A percentile compares a stretch with the other conserved stretches of the same genome.
phyloP scores from a whole-genome alignment of 2,329 filamentous ascomycete genomes.

The Calonectria leucothoes region DNA sequence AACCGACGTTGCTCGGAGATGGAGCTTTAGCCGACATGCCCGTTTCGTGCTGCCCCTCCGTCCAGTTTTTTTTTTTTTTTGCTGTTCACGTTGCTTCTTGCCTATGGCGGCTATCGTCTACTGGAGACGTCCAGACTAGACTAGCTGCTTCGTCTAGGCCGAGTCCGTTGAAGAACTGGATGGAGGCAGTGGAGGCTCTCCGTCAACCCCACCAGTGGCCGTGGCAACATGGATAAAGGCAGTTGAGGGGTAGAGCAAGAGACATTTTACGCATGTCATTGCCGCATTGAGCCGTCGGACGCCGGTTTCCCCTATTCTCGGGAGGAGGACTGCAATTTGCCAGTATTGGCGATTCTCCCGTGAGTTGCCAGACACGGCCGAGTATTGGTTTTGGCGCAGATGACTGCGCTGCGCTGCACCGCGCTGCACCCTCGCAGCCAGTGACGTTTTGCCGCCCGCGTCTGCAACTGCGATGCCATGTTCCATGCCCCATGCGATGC shows the following conservation, averaged over 20 bases:
- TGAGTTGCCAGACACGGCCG: not conserved
- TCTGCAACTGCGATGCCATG: slow-evolving; percentile 6
- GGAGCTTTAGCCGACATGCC: slow-evolving; percentile 8
- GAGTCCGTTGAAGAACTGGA: slow-evolving; percentile 30
- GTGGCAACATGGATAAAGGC: slow-evolving; percentile 39
- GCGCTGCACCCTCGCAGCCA: slow-evolving; percentile 1
- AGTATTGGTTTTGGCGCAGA: not conserved
- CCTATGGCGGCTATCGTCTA: slow-evolving; percentile 9
- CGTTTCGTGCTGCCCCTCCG: slow-evolving; percentile 17
- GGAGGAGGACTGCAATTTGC: not conserved
- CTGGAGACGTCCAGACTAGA: slow-evolving; percentile 32
- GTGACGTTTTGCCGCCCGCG: slow-evolving; percentile 1
- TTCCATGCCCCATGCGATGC: not conserved
- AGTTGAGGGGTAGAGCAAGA: slow-evolving; percentile 22
- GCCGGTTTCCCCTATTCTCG: not conserved
- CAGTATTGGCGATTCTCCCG: not conserved
- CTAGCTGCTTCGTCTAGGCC: slow-evolving; percentile 41
- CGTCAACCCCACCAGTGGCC: slow-evolving; percentile 35
- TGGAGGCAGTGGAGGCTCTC: slow-evolving; percentile 4
- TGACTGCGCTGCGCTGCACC: too few relatives aligned
- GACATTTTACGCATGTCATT: slow-evolving; percentile 21
- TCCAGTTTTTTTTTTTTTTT: slow-evolving; percentile 16
- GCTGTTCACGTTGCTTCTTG: slow-evolving; percentile 4
- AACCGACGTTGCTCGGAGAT: not conserved
- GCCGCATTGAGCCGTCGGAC: not conserved